Evolutionary conservation across 768 basidiomycete species (phyloP).

Genomic region (Tulasnella sp.): DNA sequence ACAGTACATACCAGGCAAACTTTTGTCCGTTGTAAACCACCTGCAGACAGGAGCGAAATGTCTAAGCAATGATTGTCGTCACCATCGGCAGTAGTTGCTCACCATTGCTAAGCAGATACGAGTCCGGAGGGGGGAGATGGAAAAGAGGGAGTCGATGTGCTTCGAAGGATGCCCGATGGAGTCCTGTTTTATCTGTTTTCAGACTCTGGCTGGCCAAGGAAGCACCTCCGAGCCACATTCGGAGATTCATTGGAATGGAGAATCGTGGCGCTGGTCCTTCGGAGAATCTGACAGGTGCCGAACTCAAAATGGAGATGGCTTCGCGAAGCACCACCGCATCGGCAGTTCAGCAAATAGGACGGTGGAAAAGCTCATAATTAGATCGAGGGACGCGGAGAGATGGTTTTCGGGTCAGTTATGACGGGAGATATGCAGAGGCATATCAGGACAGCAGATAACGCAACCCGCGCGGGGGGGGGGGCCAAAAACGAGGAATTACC

Average conservation of each 20-base stretch:
- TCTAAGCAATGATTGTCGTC: background rate
- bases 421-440: background rate
- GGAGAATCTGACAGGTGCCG: conserved; percentile 3
- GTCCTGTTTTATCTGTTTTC: conserved; percentile 1
- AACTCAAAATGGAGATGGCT: conserved; percentile 2
- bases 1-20: conserved; percentile 5
- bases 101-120: background rate
- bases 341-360: conserved; percentile 2
- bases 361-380: background rate
- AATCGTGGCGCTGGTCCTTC: conserved; percentile 3
- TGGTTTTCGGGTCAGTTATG: background rate
- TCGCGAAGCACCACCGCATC: background rate
- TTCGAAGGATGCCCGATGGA: background rate
- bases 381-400: background rate
- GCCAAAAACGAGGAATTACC: conserved; percentile 7
- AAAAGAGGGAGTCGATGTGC: background rate
- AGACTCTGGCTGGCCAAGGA: background rate
- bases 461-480: background rate
- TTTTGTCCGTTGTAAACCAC: conserved; percentile 16
- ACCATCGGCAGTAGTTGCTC: background rate
- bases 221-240: conserved; percentile 1
- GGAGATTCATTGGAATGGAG: conserved; percentile 4
- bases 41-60: background rate
- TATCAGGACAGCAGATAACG: background rate
- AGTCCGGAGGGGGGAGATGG: background rate